Conservation (phyloP, 768 basidiomycete species). For the Tricholoma flavovirens region DNA sequence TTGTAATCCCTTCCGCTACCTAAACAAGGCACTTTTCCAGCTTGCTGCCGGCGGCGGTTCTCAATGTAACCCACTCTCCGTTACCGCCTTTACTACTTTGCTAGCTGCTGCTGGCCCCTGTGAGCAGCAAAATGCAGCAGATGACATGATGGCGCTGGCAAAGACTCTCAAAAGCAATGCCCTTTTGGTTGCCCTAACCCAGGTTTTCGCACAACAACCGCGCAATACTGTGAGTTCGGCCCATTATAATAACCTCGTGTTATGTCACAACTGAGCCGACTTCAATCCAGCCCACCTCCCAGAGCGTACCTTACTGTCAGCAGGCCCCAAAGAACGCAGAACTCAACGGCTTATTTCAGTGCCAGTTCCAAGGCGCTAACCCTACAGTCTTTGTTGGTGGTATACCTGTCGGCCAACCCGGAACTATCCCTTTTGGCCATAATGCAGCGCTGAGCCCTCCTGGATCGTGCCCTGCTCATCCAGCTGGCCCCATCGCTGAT, state of each 20-base stretch:
- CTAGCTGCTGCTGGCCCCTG: conserved; percentile 52
- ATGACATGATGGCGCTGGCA: conserved; percentile 43
- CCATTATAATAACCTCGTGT: neutral
- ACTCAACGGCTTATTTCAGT: conserved; percentile 52
- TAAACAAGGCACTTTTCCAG: conserved; percentile 23
- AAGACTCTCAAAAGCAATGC: conserved; percentile 38
- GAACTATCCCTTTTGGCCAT: conserved; percentile 50
- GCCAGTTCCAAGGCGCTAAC: conserved; percentile 47
- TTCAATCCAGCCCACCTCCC: conserved; percentile 32
- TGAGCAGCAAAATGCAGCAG: conserved; percentile 52
- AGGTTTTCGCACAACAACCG: conserved; percentile 53
- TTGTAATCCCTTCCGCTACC: neutral
- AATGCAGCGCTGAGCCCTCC: conserved; percentile 34
- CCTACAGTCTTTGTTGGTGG: conserved; percentile 40
- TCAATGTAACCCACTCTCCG: conserved; percentile 53
- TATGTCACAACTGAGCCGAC: neutral
- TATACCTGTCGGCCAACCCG: conserved; percentile 33
- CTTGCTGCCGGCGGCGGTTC: conserved; percentile 46
- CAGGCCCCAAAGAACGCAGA: conserved; percentile 45
- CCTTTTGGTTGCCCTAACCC: conserved; percentile 44
- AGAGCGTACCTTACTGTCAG: conserved; percentile 48
- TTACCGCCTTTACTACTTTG: conserved; percentile 51
- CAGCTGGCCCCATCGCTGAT: conserved; percentile 42
- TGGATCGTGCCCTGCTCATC: conserved; percentile 47
- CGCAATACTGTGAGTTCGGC: conserved; percentile 41